Conservation (phyloP, 129 eudicot genomes). For the Dittrichia graveolens region DNA sequence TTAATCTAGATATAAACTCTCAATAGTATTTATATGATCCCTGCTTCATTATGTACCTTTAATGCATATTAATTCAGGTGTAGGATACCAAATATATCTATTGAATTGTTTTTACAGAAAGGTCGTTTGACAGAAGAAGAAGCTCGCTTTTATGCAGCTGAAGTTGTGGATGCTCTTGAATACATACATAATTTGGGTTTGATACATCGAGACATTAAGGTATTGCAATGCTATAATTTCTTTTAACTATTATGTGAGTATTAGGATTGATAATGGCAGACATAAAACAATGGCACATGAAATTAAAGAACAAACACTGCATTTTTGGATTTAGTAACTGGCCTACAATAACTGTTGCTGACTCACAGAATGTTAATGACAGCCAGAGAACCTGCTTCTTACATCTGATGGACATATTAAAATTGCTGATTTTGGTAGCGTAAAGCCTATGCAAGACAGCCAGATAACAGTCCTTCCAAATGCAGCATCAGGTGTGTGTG, state of each 20-base stretch:
- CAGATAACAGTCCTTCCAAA: conserved; percentile 87
- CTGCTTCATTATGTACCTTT: background rate
- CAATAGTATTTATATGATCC: background rate
- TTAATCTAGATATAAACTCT: background rate
- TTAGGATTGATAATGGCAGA: background rate
- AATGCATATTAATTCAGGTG: background rate
- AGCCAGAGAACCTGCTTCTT: conserved; percentile 98
- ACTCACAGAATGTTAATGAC: conserved; percentile 45
- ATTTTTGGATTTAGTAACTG: conserved; percentile 15
- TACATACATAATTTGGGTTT: conserved; percentile 87
- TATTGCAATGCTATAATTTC: conserved; percentile 22
- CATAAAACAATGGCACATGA: background rate
- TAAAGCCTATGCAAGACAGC: conserved; percentile 97
- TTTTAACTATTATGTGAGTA: background rate
- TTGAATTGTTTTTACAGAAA: conserved; percentile 52
- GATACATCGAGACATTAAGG: conserved; percentile 96
- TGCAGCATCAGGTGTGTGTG: conserved; percentile 75
- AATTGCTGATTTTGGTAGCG: conserved; percentile 99
- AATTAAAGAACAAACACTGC: background rate
- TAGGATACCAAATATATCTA: conserved; percentile 25
- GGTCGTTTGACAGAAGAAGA: conserved; percentile 87
- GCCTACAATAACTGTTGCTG: conserved; percentile 21
- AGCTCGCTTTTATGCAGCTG: conserved; percentile 92
- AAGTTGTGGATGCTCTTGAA: conserved; percentile 92
- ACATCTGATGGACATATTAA: conserved; percentile 90